Percentiles rank a stretch among this genome's conserved stretches.
These are phyloP conservation scores for Malassezia dermatis DNA, from an alignment of 1,284 basidiomycete species.

Conservation along the genomic window DNA sequence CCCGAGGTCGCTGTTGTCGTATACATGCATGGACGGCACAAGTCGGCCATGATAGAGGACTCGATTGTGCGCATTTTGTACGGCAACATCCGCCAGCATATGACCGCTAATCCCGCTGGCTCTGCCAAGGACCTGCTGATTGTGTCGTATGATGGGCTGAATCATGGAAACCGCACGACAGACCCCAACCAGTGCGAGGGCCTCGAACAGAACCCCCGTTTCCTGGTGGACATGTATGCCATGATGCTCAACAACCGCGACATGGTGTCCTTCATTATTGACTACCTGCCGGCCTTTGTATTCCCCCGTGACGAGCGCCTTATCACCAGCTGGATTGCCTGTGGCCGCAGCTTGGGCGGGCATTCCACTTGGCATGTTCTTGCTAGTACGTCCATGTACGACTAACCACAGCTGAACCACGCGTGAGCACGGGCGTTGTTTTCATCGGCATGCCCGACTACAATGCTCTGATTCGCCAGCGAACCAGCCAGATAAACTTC, in stretches of 20 bases:
- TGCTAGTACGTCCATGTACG: constrained; percentile 7
- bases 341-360: constrained; percentile 65
- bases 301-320: constrained; percentile 61
- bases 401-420: constrained; percentile 52
- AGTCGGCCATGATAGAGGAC: constrained; percentile 56
- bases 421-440: constrained; percentile 61
- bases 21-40: constrained; percentile 15
- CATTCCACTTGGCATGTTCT: constrained; percentile 66
- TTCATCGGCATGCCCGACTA: constrained; percentile 66
- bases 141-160: constrained; percentile 45
- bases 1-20: constrained; percentile 19
- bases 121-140: constrained; percentile 24
- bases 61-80: constrained; percentile 21
- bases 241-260: constrained; percentile 56
- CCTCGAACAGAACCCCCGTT: constrained; percentile 46
- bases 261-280: constrained; percentile 62
- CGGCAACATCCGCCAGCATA: not conserved
- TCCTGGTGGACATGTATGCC: constrained; percentile 63
- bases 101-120: not conserved
- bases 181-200: constrained; percentile 29
- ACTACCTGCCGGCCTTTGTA: constrained; percentile 65
- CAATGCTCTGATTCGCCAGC: constrained; percentile 14
- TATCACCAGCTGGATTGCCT: constrained; percentile 60
- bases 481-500: constrained; percentile 14
- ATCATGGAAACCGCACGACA: constrained; percentile 46